Conservation (phyloP, 2,329 filamentous ascomycete genomes). For the Fusarium sp. region DNA sequence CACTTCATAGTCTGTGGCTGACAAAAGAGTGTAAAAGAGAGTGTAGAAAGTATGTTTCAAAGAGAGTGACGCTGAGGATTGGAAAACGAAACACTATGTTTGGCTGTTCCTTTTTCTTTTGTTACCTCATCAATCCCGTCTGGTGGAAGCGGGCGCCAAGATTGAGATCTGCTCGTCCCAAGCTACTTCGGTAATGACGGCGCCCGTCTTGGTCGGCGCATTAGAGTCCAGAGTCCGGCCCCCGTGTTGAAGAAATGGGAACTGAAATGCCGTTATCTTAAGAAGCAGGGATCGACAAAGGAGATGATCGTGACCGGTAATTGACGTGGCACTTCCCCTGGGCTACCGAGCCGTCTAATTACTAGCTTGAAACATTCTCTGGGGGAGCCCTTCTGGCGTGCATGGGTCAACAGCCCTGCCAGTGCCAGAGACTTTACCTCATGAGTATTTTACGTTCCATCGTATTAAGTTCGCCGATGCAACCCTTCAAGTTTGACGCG, state of each 20-base stretch:
- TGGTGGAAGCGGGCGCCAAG: background rate
- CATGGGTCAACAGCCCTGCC: background rate
- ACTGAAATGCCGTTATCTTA: background rate
- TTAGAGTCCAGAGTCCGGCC: background rate
- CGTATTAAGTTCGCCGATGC: background rate
- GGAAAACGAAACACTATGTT: slow-evolving; percentile 17
- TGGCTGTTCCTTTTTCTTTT: background rate
- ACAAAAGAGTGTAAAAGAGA: slow-evolving; percentile 7
- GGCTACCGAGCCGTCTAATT: background rate
- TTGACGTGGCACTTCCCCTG: background rate
- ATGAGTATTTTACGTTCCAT: background rate
- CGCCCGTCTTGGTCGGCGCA: background rate
- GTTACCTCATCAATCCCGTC: background rate
- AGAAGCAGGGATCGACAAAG: slow-evolving; percentile 3
- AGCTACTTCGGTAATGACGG: background rate
- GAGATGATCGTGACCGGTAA: background rate
- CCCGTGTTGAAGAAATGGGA: background rate
- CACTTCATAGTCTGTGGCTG: slow-evolving; percentile 19
- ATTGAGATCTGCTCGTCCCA: slow-evolving; percentile 12
- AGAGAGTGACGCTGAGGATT: slow-evolving; percentile 7
- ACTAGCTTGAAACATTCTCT: slow-evolving; percentile 13
- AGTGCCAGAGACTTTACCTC: background rate
- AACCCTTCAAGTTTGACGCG: background rate
- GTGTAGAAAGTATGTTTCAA: background rate
- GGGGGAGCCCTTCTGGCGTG: slow-evolving; percentile 1